Evolutionary conservation across 2,329 filamentous ascomycete species (phyloP), one percentile per base, ranked within the genome.

Genomic region (Microcera coccophila): DNA sequence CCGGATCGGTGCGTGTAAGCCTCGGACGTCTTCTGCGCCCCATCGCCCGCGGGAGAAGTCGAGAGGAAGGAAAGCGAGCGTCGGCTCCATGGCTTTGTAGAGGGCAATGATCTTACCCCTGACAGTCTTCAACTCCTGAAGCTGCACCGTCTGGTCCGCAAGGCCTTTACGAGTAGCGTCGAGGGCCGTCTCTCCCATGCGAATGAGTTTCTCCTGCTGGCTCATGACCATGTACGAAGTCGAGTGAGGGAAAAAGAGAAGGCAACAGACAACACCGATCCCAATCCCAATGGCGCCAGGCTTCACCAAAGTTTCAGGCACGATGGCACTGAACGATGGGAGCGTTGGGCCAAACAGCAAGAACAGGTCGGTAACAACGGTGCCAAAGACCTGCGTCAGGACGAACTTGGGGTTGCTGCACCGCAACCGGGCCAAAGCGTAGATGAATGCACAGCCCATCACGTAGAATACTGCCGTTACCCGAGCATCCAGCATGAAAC

Each of bases 231-330:
- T 58, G 18, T 68, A 66, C 0, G 73, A 74, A 0, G 74, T 72
- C 0, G 74, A 76, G 31, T 68, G 66, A 0, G 74, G 74, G 41
- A 76, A 76, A 34, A 76, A 60, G 3, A 76, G 42, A 1, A 76
- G 38, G 4, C 64, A 68, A 34, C 67, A 72, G 3, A 60, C 66
- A 3, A 70, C 41, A 1, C 72, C 74, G 1, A 76, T 53, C 0
- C 67, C 74, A 5, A 71, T 61, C 0, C 70, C 72, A 15, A 72
- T 64, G 1, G 69, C 70, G 1, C 66, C 69, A 1, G 74, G 74
- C 31, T 71, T 68, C 3, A 75, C 61, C 16, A 76, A 46, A 0
- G 63, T 32, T 4, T 60, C 50, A 0, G 68, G 63, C 3, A 77
- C 39, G 0, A 52, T 68, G 4, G 65, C 66, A 4, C 54, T 59